Evolutionary conservation across 2,329 filamentous ascomycete genomes (phyloP).

Genomic region (Plenodomus biglobosus): DNA sequence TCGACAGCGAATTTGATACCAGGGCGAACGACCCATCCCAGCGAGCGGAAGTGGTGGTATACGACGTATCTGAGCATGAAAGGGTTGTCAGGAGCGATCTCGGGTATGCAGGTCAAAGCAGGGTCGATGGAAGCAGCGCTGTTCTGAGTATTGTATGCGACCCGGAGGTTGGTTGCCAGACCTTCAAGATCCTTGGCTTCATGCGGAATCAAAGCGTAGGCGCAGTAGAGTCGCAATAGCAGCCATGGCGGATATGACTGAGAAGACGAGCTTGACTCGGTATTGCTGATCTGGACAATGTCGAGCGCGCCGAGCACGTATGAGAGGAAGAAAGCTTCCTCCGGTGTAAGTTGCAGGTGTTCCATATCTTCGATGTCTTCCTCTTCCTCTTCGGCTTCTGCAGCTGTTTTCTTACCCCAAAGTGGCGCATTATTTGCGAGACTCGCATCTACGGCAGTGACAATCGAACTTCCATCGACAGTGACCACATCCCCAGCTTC

Average conservation of each 20-base stretch:
- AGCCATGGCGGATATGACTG: constrained; percentile 42
- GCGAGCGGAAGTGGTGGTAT: constrained; percentile 93
- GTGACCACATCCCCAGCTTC: constrained; percentile 15
- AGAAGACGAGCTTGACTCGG: constrained; percentile 44
- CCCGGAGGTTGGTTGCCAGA: constrained; percentile 10
- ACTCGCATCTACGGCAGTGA: constrained; percentile 15
- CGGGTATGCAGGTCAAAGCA: constrained; percentile 9
- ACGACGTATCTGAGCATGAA: constrained; percentile 86
- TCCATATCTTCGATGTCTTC: constrained; percentile 57
- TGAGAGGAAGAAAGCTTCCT: constrained; percentile 88
- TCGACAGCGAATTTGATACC: constrained; percentile 96
- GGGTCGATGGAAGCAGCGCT: constrained; percentile 8
- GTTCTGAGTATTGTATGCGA: constrained; percentile 16
- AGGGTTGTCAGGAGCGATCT: constrained; percentile 71
- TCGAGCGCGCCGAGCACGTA: constrained; percentile 77
- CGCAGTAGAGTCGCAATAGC: constrained; percentile 60
- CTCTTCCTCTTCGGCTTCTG: constrained; percentile 11
- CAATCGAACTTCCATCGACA: constrained; percentile 10
- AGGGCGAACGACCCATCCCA: constrained; percentile 90
- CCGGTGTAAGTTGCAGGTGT: constrained; percentile 85
- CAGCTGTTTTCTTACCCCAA: constrained; percentile 9
- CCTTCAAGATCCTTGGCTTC: constrained; percentile 11
- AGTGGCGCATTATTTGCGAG: constrained; percentile 6
- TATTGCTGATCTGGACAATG: constrained; percentile 56
- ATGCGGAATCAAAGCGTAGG: constrained; percentile 65